Base-by-base conservation (phyloP, 768 basidiomycete genomes). In the Cantharellus anzutake region DNA sequence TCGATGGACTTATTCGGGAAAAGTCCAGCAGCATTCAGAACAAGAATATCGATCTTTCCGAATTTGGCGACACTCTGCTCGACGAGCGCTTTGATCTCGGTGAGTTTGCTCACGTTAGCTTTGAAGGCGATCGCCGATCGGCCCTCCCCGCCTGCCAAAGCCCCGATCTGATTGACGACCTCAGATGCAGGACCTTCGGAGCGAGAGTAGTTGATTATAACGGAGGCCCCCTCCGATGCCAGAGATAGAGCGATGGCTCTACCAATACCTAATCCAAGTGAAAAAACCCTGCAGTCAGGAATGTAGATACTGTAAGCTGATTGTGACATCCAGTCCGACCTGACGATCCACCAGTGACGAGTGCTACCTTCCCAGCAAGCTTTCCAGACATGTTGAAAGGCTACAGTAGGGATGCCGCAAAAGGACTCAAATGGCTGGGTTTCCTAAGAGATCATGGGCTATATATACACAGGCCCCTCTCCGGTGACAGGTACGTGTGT, bases 301-400 rank as follows among this genome's bases (percentile, higher is more conserved):
- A 29, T 29, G 20, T 29, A 29, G 20, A 29, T 29, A 29, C 20
- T 29, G 20, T 29, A 29, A 29, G 20, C 0, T 29, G 20, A 29
- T 29, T 29, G 20, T 29, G 20, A 29, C 20, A 29, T 29, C 20
- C 20, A 29, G 20, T 29, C 20, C 20, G 20, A 29, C 74, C 75
- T 5, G 78, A 76, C 11, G 80, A 80, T 3, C 79, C 80, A 39
- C 80, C 79, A 16, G 80, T 81, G 44, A 81, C 74, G 53, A 81
- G 68, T n/a, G 77, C 77, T n/a, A 77, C 72, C 68, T 77, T 78
- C 20, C 75, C 76, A 72, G 60, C 16, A 53, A 63, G 63, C 20
- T 29, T 29, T 29, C 20, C 20, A 29, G 20, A 29, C 20, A 29
- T 29, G 20, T 29, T 29, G 20, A 29, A 29, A 29, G 20, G 20